Base-by-base conservation (phyloP, 2,329 filamentous ascomycete species). In the Colletotrichum simmondsii region DNA sequence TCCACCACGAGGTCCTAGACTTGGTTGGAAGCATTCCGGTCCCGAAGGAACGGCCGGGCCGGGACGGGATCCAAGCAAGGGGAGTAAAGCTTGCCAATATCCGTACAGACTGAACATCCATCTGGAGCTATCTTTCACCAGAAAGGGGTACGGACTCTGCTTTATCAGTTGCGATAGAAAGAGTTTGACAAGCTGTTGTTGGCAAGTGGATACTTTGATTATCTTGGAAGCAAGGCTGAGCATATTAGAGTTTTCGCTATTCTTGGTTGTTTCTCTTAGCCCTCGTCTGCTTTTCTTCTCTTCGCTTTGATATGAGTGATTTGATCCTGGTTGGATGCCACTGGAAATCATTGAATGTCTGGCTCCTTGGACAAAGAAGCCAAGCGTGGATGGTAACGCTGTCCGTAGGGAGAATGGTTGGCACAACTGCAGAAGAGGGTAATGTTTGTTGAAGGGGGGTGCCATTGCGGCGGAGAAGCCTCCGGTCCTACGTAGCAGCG, bases 11-110 rank as follows among this genome's bases (percentile, higher is more conserved):
- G n/a, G 63, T 22, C 7, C 30, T 14, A 49, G 30, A 28, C 8
- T 37, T 24, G 2, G 22, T 4, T 49, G n/a, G 11, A 37, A 19
- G n/a, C 28, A 53, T 54, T 12, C 28, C 16, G 14, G 11, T 24
- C 68, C 49, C 28, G 52, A 46, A 58, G 49, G 58, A 68, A 68
- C 37, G 24, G 37, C 58, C 22, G 57, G 28, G 24, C n/a, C 11
- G 35, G 24, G 53, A 24, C 11, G 19, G 26, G 57, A 35, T 57
- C 28, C 57, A 46, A 58, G 35, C 12, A n/a, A n/a, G 37, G 26
- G 68, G 64, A 52, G 62, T 63, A 32, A 32, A 32, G 30, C 30
- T 37, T 68, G 52, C 37, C 69, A 68, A 65, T 35, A 57, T 62
- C n/a, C n/a, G n/a, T n/a, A n/a, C n/a, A 46, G 65, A 2, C 24